Evolutionary conservation across 1,284 basidiomycete genomes (phyloP).

Genomic region (Calocybe gambosa): DNA sequence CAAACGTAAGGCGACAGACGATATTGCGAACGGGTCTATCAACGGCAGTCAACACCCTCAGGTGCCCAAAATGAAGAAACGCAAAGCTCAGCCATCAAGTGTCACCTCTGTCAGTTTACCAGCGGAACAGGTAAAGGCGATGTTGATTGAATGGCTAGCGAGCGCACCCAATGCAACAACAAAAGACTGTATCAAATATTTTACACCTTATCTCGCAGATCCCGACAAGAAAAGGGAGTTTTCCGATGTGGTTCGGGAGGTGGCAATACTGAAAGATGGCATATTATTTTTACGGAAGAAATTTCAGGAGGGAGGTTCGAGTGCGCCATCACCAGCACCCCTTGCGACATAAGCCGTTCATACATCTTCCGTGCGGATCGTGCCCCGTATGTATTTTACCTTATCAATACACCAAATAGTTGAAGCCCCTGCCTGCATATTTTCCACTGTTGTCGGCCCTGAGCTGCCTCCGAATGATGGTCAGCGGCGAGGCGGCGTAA

Average conservation of each 20-base stretch:
- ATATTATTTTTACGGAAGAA: constrained; percentile 54
- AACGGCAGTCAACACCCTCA: constrained; percentile 19
- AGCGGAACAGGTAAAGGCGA: constrained; percentile 51
- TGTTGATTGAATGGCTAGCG: constrained; percentile 70
- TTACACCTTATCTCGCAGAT: constrained; percentile 65
- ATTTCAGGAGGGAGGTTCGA: constrained; percentile 27
- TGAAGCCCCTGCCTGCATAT: neutral
- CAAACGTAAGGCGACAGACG: constrained; percentile 68
- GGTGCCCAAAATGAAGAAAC: constrained; percentile 58
- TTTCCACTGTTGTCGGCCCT: neutral
- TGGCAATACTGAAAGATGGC: constrained; percentile 64
- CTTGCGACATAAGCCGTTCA: neutral
- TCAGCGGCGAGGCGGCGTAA: neutral
- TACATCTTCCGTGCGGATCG: too few relatives aligned
- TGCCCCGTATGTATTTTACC: neutral
- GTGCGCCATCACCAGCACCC: constrained; percentile 26
- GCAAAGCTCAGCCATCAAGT: constrained; percentile 41
- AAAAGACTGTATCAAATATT: constrained; percentile 71
- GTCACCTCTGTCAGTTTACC: constrained; percentile 29
- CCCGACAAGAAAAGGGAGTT: constrained; percentile 65
- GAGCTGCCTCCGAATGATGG: neutral
- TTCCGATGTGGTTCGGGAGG: constrained; percentile 69
- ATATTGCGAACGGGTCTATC: constrained; percentile 25
- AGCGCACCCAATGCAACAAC: constrained; percentile 55
- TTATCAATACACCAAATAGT: neutral